Conservation (phyloP, 192 early-diverging fungal genomes). For the Coemansia biformis region DNA sequence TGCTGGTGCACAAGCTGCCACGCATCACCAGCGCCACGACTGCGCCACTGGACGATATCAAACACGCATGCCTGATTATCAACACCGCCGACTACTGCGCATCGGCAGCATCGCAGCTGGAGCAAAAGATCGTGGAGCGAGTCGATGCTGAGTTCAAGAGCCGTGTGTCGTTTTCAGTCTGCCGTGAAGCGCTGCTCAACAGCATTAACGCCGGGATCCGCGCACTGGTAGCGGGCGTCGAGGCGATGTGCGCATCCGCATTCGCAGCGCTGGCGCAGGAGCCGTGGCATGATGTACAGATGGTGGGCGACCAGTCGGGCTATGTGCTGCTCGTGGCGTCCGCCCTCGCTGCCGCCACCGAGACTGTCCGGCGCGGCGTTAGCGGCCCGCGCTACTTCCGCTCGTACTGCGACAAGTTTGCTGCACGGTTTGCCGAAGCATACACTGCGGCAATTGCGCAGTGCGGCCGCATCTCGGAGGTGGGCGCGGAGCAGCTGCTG, state of each 20-base stretch:
- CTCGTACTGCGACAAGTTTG: conserved; percentile 89
- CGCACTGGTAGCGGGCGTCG: conserved; percentile 62
- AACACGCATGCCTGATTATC: conserved; percentile 69
- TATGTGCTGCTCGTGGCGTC: conserved; percentile 70
- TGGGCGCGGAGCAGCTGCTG: conserved; percentile 94
- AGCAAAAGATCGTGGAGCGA: conserved; percentile 82
- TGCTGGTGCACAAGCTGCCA: conserved; percentile 68
- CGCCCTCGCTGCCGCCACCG: conserved; percentile 54
- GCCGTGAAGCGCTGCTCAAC: conserved; percentile 72
- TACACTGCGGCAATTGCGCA: conserved; percentile 65
- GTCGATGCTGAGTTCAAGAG: conserved; percentile 65
- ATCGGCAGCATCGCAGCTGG: conserved; percentile 76
- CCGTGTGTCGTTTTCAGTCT: conserved; percentile 66
- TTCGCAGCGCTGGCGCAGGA: conserved; percentile 68
- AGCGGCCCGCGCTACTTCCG: conserved; percentile 72
- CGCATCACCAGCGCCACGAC: conserved; percentile 59
- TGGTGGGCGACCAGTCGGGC: conserved; percentile 91
- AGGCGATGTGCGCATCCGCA: conserved; percentile 63
- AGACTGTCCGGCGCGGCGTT: conserved; percentile 58
- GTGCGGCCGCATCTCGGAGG: conserved; percentile 82
- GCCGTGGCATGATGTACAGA: conserved; percentile 74
- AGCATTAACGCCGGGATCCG: conserved; percentile 61
- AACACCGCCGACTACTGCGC: conserved; percentile 96
- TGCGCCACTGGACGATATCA: conserved; percentile 57
- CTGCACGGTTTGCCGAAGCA: conserved; percentile 70